A percentile compares a stretch with the other conserved stretches of the same genome.
These are phyloP conservation scores for Pterocarpus santalinus DNA, from an alignment of 306 rosid species.

Conservation along the genomic window DNA sequence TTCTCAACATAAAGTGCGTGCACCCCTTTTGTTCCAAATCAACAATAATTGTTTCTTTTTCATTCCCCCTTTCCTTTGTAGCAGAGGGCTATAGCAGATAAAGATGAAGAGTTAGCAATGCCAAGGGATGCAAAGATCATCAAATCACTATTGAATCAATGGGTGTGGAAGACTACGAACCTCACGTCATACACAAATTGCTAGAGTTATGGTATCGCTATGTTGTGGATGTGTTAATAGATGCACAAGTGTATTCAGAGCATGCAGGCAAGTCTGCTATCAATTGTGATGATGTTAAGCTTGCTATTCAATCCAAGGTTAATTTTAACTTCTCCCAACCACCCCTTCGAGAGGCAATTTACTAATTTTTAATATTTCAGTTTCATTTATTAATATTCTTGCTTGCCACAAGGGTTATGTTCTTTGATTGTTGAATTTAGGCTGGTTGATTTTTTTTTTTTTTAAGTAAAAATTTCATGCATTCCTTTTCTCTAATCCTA, in stretches of 20 bases:
- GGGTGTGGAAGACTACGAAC: constrained; percentile 91
- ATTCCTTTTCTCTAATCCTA: too few species aligned
- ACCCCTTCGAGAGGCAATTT: constrained; percentile 90
- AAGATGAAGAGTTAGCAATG: constrained; percentile 66
- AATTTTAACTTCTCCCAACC: constrained; percentile 94
- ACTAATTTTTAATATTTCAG: constrained; percentile 28
- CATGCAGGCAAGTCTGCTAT: constrained; percentile 82
- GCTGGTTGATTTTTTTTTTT: not conserved
- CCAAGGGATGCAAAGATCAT: constrained; percentile 93
- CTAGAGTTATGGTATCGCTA: constrained; percentile 92
- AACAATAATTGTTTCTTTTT: not conserved
- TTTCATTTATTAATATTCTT: constrained; percentile 4
- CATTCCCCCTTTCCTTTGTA: not conserved
- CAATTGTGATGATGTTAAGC: constrained; percentile 89
- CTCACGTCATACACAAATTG: constrained; percentile 82
- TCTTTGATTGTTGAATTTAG: constrained; percentile 26
- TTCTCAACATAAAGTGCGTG: not conserved
- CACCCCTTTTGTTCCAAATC: constrained; percentile 1
- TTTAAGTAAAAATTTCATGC: too few species aligned
- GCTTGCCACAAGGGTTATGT: not conserved
- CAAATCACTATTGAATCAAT: constrained; percentile 77
- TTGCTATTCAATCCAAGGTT: constrained; percentile 90
- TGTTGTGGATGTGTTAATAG: constrained; percentile 77
- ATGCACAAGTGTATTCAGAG: constrained; percentile 95
- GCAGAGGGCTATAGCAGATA: constrained; percentile 64